Evolutionary conservation across 495 filamentous ascomycete species (phyloP), one percentile per base, ranked within the genome.

Genomic region (Aspergillus cristatus): DNA sequence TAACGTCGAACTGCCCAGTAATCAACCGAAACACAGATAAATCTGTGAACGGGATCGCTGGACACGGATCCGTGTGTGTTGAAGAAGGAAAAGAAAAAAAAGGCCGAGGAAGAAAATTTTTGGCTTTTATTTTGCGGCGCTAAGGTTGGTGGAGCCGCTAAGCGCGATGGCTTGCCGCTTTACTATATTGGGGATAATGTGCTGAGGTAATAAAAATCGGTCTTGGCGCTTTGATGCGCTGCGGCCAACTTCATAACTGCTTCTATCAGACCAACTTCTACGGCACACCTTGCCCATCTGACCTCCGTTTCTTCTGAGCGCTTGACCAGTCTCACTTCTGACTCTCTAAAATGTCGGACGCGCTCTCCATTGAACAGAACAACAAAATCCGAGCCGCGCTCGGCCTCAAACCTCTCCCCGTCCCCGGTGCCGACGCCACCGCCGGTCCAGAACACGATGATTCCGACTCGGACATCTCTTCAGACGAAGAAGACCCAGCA

Each of bases 321-420:
- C 8, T 34, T 34, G 29, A 8, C 8, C 8, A 24, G 20, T 24
- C 8, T 24, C 20, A 13, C 25, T 41, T 38, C 38, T 43, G 28
- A 24, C 35, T 14, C 16, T 42, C 41, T 60, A 77, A 40, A 25
- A 93, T 90, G 84, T 63, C 76, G 25, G 84, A 90, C 69, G 71
- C 78, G 48, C 75, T 89, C 18, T 81, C 84, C 37, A 89, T 98
- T 55, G 87, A 94, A 56, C 86, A 94, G 70, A 84, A 86, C 32
- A 98, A 98, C 71, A 84, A 88, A 53, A 79, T 95, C 47, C 89
- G 91, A 30, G 72, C 79, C 43, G 85, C 86, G 26, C 72, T 96
- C 47, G 91, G 91, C 42, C 79, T 95, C 66, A 86, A 88, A 51
- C 90, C 88, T 22, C 70, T 98, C 46, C 87, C 87, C 33, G 84